Conservation (phyloP, 2,329 filamentous ascomycete species). For the Setomelanomma holmii region DNA sequence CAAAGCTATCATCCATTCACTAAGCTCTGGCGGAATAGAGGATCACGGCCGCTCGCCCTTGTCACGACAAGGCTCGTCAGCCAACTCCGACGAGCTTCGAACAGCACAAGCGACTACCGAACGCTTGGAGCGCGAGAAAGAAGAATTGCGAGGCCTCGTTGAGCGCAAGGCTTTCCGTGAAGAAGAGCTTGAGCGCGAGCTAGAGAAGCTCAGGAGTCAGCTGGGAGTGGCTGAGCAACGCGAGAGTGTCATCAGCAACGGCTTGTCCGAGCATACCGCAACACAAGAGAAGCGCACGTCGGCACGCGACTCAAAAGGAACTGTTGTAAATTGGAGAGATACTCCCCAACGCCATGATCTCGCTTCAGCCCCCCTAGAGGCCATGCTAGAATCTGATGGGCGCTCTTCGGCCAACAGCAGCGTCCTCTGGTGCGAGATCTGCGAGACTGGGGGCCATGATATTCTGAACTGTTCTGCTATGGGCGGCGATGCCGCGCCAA, state of each 20-base stretch:
- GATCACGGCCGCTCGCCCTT: conserved; percentile 41
- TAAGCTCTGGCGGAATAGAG: conserved; percentile 74
- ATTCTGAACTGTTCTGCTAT: conserved; percentile 94
- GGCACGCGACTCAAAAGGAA: conserved; percentile 70
- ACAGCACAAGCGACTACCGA: conserved; percentile 68
- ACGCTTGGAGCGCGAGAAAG: conserved; percentile 79
- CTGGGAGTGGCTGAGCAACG: conserved; percentile 54
- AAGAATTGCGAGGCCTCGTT: conserved; percentile 75
- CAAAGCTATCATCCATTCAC: conserved; percentile 96
- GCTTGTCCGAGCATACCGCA: conserved; percentile 56
- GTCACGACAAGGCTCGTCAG: conserved; percentile 35
- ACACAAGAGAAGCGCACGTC: conserved; percentile 62
- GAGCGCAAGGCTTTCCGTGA: conserved; percentile 77
- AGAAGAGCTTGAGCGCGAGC: conserved; percentile 84
- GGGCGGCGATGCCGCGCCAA: conserved; percentile 61
- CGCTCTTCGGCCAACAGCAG: conserved; percentile 69
- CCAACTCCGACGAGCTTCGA: conserved; percentile 56
- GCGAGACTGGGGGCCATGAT: conserved; percentile 89
- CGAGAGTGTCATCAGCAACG: conserved; percentile 62
- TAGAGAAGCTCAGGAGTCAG: conserved; percentile 64
- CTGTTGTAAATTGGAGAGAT: conserved; percentile 64
- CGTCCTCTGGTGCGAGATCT: conserved; percentile 90
- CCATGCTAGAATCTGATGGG: conserved; percentile 72
- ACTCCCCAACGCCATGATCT: conserved; percentile 31
- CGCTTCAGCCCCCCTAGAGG: conserved; percentile 64